Evolutionary conservation across 495 filamentous ascomycete genomes (phyloP).

Genomic region (Hyphodiscus hymeniophilus): DNA sequence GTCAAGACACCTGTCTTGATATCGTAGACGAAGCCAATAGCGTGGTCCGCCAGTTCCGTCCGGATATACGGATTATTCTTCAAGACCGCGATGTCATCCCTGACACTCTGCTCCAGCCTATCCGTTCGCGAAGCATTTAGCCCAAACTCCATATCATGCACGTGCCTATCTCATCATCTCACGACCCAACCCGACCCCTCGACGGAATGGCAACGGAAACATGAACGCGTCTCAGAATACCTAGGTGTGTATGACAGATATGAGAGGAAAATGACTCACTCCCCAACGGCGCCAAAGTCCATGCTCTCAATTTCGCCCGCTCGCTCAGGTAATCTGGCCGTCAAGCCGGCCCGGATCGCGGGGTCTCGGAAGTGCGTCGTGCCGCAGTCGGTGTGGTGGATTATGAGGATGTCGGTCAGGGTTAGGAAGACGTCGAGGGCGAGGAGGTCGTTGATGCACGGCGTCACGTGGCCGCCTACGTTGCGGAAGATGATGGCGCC

Average conservation of each 20-base stretch:
- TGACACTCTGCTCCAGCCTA: slow-evolving; percentile 18
- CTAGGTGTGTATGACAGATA: too few species aligned
- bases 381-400: slow-evolving; percentile 23
- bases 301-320: slow-evolving; percentile 2
- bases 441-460: slow-evolving; percentile 19
- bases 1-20: slow-evolving; percentile 18
- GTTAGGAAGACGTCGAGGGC: slow-evolving; percentile 17
- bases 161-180: too few species aligned
- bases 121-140: too few species aligned
- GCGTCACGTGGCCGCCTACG: slow-evolving; percentile 18
- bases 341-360: not conserved
- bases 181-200: too few species aligned
- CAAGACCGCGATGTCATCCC: slow-evolving; percentile 15
- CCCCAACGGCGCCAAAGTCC: slow-evolving; percentile 1
- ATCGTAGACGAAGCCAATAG: slow-evolving; percentile 17
- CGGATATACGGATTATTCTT: slow-evolving; percentile 10
- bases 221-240: too few species aligned
- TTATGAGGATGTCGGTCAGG: slow-evolving; percentile 18
- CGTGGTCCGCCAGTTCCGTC: slow-evolving; percentile 12
- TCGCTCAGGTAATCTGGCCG: slow-evolving; percentile 5
- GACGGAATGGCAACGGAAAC: too few species aligned
- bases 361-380: slow-evolving; percentile 5
- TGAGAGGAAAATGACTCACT: too few species aligned
- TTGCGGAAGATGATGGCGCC: slow-evolving; percentile 21
- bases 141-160: too few species aligned